A percentile compares a stretch with the other conserved stretches of the same genome.
phyloP scores from a whole-genome alignment of 805 yeast species.

The Saturnispora bothae region DNA sequence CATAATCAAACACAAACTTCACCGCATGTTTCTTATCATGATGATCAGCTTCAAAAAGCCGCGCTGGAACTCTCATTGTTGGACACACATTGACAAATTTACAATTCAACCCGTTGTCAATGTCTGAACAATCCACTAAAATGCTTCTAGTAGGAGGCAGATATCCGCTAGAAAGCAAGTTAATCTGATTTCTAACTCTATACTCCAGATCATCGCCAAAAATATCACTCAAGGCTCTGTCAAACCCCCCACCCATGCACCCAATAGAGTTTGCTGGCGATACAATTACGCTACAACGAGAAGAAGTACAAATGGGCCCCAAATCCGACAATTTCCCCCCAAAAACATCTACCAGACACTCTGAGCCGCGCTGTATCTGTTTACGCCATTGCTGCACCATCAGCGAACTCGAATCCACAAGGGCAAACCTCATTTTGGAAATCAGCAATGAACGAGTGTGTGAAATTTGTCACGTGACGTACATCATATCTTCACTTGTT shows the following conservation, averaged over 20 bases:
- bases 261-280: conserved; percentile 47
- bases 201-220: conserved; percentile 20
- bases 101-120: conserved; percentile 21
- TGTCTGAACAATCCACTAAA: conserved; percentile 22
- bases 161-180: conserved; percentile 22
- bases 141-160: conserved; percentile 24
- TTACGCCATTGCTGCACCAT: conserved; percentile 1
- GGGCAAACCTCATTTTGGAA: background rate
- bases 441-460: too few species aligned
- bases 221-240: conserved; percentile 26
- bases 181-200: conserved; percentile 7
- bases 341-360: background rate
- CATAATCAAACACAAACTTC: conserved; percentile 27
- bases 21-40: conserved; percentile 3
- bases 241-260: conserved; percentile 43
- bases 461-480: conserved; percentile 2
- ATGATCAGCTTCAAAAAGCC: conserved; percentile 8
- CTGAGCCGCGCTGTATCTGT: background rate
- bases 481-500: too few species aligned
- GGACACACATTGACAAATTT: conserved; percentile 29
- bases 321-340: background rate
- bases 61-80: conserved; percentile 31
- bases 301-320: background rate
- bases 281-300: conserved; percentile 30
- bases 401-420: background rate